Conservation (phyloP, 2,329 filamentous ascomycete genomes). For the Pseudocercospora eumusae region DNA sequence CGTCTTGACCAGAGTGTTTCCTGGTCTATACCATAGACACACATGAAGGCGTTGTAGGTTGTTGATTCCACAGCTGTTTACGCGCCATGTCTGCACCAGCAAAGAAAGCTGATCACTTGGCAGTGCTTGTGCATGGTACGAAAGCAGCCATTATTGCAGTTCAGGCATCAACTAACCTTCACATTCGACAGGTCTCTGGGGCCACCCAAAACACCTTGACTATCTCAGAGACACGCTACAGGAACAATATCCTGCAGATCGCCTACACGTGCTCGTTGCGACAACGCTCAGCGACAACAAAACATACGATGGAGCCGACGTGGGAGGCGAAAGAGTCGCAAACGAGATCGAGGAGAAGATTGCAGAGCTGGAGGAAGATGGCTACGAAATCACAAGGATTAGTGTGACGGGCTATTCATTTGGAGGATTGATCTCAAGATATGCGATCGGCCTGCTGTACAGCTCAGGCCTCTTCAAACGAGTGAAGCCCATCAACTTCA, state of each 20-base stretch:
- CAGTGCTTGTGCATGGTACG: conserved; percentile 69
- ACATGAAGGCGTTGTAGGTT: conserved; percentile 19
- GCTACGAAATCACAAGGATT: conserved; percentile 74
- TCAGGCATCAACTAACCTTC: conserved; percentile 14
- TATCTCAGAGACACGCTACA: conserved; percentile 67
- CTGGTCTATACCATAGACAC: background rate
- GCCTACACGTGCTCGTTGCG: conserved; percentile 69
- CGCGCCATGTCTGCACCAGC: conserved; percentile 10
- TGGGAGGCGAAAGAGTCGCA: conserved; percentile 67
- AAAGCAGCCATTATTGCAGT: conserved; percentile 50
- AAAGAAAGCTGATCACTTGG: conserved; percentile 61
- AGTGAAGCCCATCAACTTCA: conserved; percentile 86
- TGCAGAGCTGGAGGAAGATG: conserved; percentile 56
- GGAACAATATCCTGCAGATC: conserved; percentile 60
- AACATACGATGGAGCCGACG: conserved; percentile 68
- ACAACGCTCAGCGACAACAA: conserved; percentile 73
- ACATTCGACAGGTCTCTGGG: conserved; percentile 65
- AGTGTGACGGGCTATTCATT: conserved; percentile 89
- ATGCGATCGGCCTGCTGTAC: conserved; percentile 80
- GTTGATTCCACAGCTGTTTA: conserved; percentile 6
- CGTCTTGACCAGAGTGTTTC: background rate
- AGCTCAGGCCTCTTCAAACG: conserved; percentile 77
- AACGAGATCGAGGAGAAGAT: conserved; percentile 64
- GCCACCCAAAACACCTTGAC: conserved; percentile 72
- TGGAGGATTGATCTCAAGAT: conserved; percentile 82